These are phyloP conservation scores for Capsicum chinense DNA, from an alignment of 257 asterid species.

Conservation along the genomic window DNA sequence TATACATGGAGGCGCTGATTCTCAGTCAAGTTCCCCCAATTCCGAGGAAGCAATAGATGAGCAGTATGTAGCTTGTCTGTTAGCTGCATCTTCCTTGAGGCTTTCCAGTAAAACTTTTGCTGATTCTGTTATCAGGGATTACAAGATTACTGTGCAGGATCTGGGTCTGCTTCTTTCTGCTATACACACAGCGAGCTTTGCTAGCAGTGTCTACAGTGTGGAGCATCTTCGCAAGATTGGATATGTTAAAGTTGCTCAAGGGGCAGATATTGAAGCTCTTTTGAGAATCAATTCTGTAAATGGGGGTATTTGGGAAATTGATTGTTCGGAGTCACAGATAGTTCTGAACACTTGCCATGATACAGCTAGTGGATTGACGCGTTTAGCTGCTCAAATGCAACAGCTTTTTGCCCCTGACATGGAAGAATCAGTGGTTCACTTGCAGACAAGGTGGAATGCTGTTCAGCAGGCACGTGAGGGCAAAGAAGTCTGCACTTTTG, in stretches of 20 bases:
- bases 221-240: slow-evolving; percentile 72
- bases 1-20: slow-evolving; percentile 37
- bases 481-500: slow-evolving; percentile 42
- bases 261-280: slow-evolving; percentile 69
- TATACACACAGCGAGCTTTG: slow-evolving; percentile 47
- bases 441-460: slow-evolving; percentile 93
- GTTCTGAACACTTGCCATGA: slow-evolving; percentile 78
- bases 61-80: slow-evolving; percentile 66
- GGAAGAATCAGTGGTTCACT: slow-evolving; percentile 80
- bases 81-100: slow-evolving; percentile 88
- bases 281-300: slow-evolving; percentile 60
- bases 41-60: slow-evolving; percentile 44
- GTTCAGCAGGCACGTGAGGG: slow-evolving; percentile 59
- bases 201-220: slow-evolving; percentile 53
- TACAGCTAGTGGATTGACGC: slow-evolving; percentile 70
- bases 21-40: slow-evolving; percentile 40
- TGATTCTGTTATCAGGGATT: slow-evolving; percentile 53
- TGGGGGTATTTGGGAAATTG: slow-evolving; percentile 81
- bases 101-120: slow-evolving; percentile 54
- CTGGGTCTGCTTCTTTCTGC: slow-evolving; percentile 80
- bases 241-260: slow-evolving; percentile 90
- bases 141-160: slow-evolving; percentile 72
- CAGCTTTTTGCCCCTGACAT: slow-evolving; percentile 85
- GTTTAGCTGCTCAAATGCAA: slow-evolving; percentile 82
- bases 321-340: slow-evolving; percentile 70